phyloP scores from a whole-genome alignment of 306 rosid genomes.

The Dryas octopetala region DNA sequence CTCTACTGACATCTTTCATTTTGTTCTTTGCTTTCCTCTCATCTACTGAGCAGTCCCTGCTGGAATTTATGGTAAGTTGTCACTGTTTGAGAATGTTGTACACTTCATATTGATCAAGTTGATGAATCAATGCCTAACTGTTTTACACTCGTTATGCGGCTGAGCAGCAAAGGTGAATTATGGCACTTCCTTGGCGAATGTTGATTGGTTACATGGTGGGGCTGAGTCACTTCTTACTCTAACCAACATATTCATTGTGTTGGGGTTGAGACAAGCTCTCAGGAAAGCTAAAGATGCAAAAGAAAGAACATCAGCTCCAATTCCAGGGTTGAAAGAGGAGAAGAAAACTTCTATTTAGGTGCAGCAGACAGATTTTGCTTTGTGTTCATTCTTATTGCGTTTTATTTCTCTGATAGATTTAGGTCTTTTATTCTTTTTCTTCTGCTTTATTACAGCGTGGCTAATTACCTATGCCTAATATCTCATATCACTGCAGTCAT shows the following conservation, averaged over 20 bases:
- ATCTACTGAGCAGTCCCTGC: conserved; percentile 74
- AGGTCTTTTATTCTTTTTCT: not conserved
- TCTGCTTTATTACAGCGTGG: not conserved
- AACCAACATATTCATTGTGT: conserved; percentile 76
- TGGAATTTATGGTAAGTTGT: conserved; percentile 79
- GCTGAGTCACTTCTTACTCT: conserved; percentile 89
- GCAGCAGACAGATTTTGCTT: not conserved
- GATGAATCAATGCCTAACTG: conserved; percentile 5
- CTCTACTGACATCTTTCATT: conserved; percentile 31
- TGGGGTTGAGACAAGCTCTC: conserved; percentile 81
- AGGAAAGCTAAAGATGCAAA: conserved; percentile 43
- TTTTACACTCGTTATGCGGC: conserved; percentile 20
- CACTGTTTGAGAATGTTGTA: not conserved
- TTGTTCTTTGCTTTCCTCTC: conserved; percentile 19
- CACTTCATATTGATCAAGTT: not conserved
- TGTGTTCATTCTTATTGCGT: not conserved
- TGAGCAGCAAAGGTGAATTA: conserved; percentile 80
- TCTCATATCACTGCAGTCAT: conserved; percentile 9
- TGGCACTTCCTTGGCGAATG: conserved; percentile 89
- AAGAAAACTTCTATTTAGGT: conserved; percentile 26
- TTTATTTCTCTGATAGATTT: not conserved
- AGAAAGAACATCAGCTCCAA: conserved; percentile 28
- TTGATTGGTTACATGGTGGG: conserved; percentile 95
- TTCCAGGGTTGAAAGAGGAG: conserved; percentile 39
- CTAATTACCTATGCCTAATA: conserved; percentile 4